These are phyloP conservation scores for Mycocentrospora acerina DNA, from an alignment of 2,329 filamentous ascomycete species.

Conservation along the genomic window DNA sequence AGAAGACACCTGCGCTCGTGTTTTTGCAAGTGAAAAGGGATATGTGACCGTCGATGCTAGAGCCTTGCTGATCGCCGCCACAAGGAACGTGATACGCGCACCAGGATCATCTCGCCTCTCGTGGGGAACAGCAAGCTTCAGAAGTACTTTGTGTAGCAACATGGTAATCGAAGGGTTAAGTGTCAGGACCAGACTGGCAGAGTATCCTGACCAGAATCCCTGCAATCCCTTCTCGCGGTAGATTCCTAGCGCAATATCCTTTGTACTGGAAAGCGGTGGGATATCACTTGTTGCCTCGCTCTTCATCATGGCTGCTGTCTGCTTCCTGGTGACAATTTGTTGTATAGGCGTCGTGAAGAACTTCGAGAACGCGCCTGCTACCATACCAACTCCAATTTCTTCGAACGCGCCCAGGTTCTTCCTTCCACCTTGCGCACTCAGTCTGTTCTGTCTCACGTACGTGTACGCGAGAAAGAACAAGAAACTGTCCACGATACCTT, in stretches of 20 bases:
- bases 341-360: conserved; percentile 77
- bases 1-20: conserved; percentile 67
- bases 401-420: conserved; percentile 62
- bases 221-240: conserved; percentile 66
- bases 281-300: conserved; percentile 37
- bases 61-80: conserved; percentile 78
- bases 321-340: conserved; percentile 80
- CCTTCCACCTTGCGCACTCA: conserved; percentile 24
- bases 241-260: conserved; percentile 66
- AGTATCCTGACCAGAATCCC: conserved; percentile 88
- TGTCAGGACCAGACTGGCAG: conserved; percentile 75
- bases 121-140: conserved; percentile 59
- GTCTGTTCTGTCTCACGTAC: conserved; percentile 51
- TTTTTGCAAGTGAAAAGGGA: conserved; percentile 83
- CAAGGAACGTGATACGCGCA: conserved; percentile 59
- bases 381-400: conserved; percentile 72
- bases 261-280: conserved; percentile 39
- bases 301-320: conserved; percentile 62
- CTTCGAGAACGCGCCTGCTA: conserved; percentile 74
- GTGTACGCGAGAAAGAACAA: conserved; percentile 85
- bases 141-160: conserved; percentile 73
- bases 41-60: conserved; percentile 77
- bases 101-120: conserved; percentile 56
- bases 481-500: conserved; percentile 68
- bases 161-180: conserved; percentile 87